These are phyloP conservation scores for Priceomyces carsonii DNA, from an alignment of 805 yeast species.

Conservation along the genomic window DNA sequence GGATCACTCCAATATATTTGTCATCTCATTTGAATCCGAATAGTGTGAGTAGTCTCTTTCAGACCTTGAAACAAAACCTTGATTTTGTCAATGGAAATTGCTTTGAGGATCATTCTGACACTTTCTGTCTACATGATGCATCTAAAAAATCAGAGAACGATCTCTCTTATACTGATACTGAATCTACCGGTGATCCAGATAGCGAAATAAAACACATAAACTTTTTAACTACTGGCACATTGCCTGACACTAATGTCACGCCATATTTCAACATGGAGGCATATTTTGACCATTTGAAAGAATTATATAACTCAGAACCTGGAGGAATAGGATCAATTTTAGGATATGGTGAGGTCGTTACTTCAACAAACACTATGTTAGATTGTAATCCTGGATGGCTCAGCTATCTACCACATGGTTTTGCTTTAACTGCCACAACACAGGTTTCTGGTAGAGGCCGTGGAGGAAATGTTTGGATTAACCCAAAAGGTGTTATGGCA, in stretches of 20 bases:
- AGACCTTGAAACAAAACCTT: slow-evolving; percentile 35
- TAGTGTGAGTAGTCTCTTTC: slow-evolving; percentile 32
- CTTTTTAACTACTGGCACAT: slow-evolving; percentile 38
- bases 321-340: slow-evolving; percentile 60
- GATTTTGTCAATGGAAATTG: slow-evolving; percentile 28
- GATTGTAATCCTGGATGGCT: slow-evolving; percentile 69
- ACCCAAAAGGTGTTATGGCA: slow-evolving; percentile 90
- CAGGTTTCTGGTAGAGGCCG: slow-evolving; percentile 94
- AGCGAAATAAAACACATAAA: slow-evolving; percentile 55
- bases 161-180: slow-evolving; percentile 14
- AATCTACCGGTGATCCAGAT: slow-evolving; percentile 47
- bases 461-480: slow-evolving; percentile 93
- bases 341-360: slow-evolving; percentile 83
- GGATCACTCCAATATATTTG: slow-evolving; percentile 65
- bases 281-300: slow-evolving; percentile 51
- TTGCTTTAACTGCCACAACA: slow-evolving; percentile 68
- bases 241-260: slow-evolving; percentile 56
- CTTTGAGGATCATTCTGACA: slow-evolving; percentile 57
- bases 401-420: slow-evolving; percentile 66
- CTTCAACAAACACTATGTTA: slow-evolving; percentile 80
- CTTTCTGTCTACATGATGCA: slow-evolving; percentile 50
- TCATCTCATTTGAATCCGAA: slow-evolving; percentile 39
- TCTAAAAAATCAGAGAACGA: slow-evolving; percentile 33
- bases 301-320: slow-evolving; percentile 16
- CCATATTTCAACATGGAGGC: slow-evolving; percentile 69